Base-by-base conservation (phyloP, 1,284 basidiomycete genomes). In the Baeospora myosura region DNA sequence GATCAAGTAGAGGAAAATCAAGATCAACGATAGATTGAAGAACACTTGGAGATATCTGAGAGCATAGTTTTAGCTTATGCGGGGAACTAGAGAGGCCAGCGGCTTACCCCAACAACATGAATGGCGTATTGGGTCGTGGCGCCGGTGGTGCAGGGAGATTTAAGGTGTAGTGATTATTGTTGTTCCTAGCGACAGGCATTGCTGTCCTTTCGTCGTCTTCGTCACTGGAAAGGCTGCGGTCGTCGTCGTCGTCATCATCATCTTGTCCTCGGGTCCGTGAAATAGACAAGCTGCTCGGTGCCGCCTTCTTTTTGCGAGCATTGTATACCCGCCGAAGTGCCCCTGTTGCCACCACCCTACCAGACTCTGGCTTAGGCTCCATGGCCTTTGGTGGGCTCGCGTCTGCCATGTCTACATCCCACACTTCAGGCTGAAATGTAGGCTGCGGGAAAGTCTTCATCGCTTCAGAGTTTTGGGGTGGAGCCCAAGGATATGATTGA, bases 11-110 rank as follows among this genome's bases (percentile, higher is more conserved):
- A 98, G 67, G 57, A 91, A 87, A 37, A 93, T 70, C 24, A 88
- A 56, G 34, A 94, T 80, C 26, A 98, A 74, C 4, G 87, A 82
- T n/a, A 87, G 68, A 62, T 98, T 96, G 71, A 97, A 97, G 58
- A 89, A 77, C 62, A 98, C 90, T 60, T 97, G 94, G 11, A 94
- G 72, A 60, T 94, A 94, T 48, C 91, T 93, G 56, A 30, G 26
- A 31, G 42, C 25, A 48, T 48, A 56, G 37, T 51, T 49, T 52
- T 46, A 34, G 35, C n/a, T 36, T 29, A 48, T 49, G 40, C 23
- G 39, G 34, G 36, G 44, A 43, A 40, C 42, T 40, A 39, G 41
- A 42, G 16, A 46, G 14, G 36, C 10, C n/a, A 28, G 38, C 33
- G 30, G 55, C 64, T 46, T 52, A 91, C 88, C 89, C 89, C 32